Percentiles rank a stretch among this genome's conserved stretches.
Evolutionary conservation across 345 rosid species (phyloP).

Genomic region (Eucalyptus sideroxylon): DNA sequence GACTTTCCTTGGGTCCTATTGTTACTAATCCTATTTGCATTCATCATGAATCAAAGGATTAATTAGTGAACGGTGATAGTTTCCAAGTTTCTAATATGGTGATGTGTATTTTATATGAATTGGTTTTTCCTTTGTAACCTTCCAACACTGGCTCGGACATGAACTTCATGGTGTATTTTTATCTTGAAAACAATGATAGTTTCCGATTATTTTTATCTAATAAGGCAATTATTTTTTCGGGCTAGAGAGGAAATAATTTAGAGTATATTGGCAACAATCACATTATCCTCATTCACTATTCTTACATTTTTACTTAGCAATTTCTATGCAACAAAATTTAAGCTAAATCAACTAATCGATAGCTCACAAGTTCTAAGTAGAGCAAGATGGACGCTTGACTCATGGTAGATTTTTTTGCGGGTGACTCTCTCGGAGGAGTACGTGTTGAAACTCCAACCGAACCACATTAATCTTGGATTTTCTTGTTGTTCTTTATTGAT

Average conservation of each 20-base stretch:
- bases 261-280: too few relatives aligned
- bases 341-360: too few relatives aligned
- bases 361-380: too few relatives aligned
- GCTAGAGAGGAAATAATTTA: too few relatives aligned
- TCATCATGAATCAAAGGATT: not conserved
- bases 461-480: not conserved
- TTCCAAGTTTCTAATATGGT: not conserved
- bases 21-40: not conserved
- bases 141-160: not conserved
- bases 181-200: too few relatives aligned
- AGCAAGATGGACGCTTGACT: too few relatives aligned
- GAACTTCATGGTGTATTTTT: not conserved
- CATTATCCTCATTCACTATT: too few relatives aligned
- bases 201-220: not conserved
- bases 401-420: not conserved
- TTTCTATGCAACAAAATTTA: too few relatives aligned
- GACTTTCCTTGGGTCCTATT: not conserved
- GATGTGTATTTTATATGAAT: not conserved
- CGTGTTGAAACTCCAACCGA: not conserved
- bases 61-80: not conserved
- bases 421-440: not conserved
- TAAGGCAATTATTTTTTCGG: too few relatives aligned
- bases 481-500: not conserved
- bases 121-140: not conserved
- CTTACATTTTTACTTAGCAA: too few relatives aligned